Base-by-base conservation (phyloP, 2,329 filamentous ascomycete genomes). In the Talaromyces sp. region DNA sequence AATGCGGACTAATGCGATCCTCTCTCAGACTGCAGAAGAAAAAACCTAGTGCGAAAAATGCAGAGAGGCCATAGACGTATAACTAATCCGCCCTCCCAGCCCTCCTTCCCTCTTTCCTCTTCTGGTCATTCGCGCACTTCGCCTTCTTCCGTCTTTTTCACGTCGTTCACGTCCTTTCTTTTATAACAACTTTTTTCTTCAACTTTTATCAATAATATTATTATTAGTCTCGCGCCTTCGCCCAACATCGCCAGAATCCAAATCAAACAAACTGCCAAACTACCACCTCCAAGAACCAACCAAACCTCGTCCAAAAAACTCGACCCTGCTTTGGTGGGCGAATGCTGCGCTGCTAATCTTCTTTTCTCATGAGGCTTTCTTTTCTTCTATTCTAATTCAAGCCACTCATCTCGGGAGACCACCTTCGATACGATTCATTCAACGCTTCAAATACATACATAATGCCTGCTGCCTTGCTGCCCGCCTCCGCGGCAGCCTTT, bases 401-500 rank as follows among this genome's bases (percentile, higher is more conserved):
- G 12, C 17, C 48, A 52, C 54, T 59, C 76, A 74, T 52, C 48
- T 52, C 48, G 48, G 43, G 43, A 77, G 75, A 74, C 72, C 76
- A 74, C 76, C 72, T 73, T 72, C 67, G 81, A 38, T 38, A n/a
- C 17, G 79, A 74, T 80, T 79, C 84, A 82, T 66, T 14, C 24
- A 27, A n/a, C 11, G 11, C 48, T 51, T 51, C 24, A 9, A 26
- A 26, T 29, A 26, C 6, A 24, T 65, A 71, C 75, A 82, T 74
- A 74, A 97, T 97, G 94, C 92, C 92, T 75, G 89, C 92, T 72
- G 89, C 94, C 82, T 83, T 99, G 75, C 82, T 99, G 69, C 94
- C 94, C 68, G 93, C 93, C 64, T 97, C 94, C 70, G 94, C 94
- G 67, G 92, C 92, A 64, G 93, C 94, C 71, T 99, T 97, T 81